Evolutionary conservation across 202 grass and related monocot genomes (phyloP), one percentile per base, ranked within the genome.

Genomic region (Miscanthus sacchariflorus): DNA sequence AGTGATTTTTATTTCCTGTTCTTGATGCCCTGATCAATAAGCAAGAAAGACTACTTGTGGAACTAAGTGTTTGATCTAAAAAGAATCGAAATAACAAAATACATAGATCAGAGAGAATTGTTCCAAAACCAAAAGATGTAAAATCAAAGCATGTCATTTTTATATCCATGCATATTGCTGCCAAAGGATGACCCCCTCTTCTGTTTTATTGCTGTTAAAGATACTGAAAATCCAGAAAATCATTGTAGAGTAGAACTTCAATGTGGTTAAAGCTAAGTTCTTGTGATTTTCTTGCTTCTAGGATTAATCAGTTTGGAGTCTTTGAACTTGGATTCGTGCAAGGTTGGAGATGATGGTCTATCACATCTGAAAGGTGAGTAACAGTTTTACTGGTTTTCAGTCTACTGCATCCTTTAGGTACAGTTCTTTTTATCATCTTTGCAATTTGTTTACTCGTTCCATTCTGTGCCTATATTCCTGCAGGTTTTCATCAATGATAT

Each of bases 241-340:
- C 61, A 61, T 63, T 70, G 4, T 82, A 81, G 21, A 80, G 4
- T 68, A 68, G 0, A 21, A 33, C 36, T 83, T 64, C 48, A 66
- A 72, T 71, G 18, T 21, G 23, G 49, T 84, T 84, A 84, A 80
- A 75, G 19, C 15, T 85, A 25, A 77, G 2, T 40, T 69, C 13
- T 46, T 72, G 15, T 83, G 13, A 13, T 24, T 90, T 84, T 90
- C 5, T 79, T 81, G 11, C 56, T 90, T 90, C 12, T 82, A 98
- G 96, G 85, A 28, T 90, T 94, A 74, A 90, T 88, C 19, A 94
- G 87, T 93, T 90, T 98, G 85, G 96, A 98, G 85, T 96, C 84
- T 83, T 81, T 98, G 35, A 96, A 96, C 80, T 90, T 98, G 83
- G 96, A 98, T 90, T 96, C 96, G 56, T 98, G 96, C 89, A 98